phyloP scores from a whole-genome alignment of 352 stramenopile species.

The Phytophthora fragariaefolia region DNA sequence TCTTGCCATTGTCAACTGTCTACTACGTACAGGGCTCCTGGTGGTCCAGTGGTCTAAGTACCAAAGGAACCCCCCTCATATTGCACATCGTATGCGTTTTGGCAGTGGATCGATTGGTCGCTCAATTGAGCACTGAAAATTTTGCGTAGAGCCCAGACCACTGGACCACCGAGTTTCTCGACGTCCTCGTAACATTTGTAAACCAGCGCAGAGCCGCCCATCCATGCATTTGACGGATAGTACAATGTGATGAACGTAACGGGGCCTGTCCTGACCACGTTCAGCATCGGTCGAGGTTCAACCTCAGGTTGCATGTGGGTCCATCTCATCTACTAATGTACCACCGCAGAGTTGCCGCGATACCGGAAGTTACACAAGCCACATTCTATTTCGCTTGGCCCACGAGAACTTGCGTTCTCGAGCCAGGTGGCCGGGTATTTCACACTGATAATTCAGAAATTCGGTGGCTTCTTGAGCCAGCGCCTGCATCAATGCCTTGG shows the following conservation, averaged over 20 bases:
- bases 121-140: no score
- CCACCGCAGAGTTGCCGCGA: constrained; percentile 52
- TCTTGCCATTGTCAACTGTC: no score
- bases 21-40: no score
- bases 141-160: no score
- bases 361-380: constrained; percentile 71
- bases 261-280: constrained; percentile 91
- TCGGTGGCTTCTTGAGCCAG: constrained; percentile 59
- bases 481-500: constrained; percentile 61
- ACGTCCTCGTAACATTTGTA: constrained; percentile 93
- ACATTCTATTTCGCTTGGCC: constrained; percentile 78
- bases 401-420: constrained; percentile 41
- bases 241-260: constrained; percentile 85
- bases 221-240: constrained; percentile 94
- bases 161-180: constrained; percentile 64
- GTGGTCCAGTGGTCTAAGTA: no score
- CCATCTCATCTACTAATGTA: constrained; percentile 12
- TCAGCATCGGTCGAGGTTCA: constrained; percentile 91
- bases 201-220: constrained; percentile 87
- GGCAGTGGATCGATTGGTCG: no score
- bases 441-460: constrained; percentile 65
- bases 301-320: constrained; percentile 56
- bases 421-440: constrained; percentile 54
- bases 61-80: no score
- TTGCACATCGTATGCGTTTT: no score